Evolutionary conservation across 2,329 filamentous ascomycete genomes (phyloP).

Genomic region (Periconia sp.): DNA sequence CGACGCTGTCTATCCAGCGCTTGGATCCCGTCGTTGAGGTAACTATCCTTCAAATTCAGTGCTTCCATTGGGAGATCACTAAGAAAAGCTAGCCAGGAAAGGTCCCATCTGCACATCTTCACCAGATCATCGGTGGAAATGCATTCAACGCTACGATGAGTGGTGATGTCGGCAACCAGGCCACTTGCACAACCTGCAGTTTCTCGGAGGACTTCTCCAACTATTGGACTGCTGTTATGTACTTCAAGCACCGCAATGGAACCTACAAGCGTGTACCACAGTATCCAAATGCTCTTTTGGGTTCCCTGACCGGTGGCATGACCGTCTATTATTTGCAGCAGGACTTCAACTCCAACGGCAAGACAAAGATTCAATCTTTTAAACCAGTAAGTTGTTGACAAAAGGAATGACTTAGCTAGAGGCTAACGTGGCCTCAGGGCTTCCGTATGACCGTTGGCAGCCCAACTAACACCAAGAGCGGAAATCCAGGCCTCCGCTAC

Average conservation of each 20-base stretch:
- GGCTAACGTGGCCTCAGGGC: constrained; percentile 18
- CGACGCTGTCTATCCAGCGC: too few relatives aligned
- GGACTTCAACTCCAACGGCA: constrained; percentile 45
- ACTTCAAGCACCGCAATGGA: constrained; percentile 37
- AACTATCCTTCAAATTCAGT: too few relatives aligned
- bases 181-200: constrained; percentile 22
- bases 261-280: constrained; percentile 36
- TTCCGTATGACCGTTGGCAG: constrained; percentile 40
- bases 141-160: constrained; percentile 24
- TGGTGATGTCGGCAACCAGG: constrained; percentile 17
- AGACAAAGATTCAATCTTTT: constrained; percentile 35
- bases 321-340: constrained; percentile 40
- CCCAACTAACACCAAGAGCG: constrained; percentile 33
- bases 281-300: constrained; percentile 31
- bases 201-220: constrained; percentile 36
- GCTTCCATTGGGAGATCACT: too few relatives aligned
- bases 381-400: constrained; percentile 13
- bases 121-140: constrained; percentile 28
- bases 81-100: too few relatives aligned
- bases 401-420: not conserved
- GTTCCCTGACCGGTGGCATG: constrained; percentile 37
- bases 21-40: too few relatives aligned
- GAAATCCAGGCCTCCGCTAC: constrained; percentile 33
- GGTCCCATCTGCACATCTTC: too few relatives aligned
- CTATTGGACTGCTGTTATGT: constrained; percentile 31